Evolutionary conservation across 2,329 filamentous ascomycete genomes (phyloP).

Genomic region (Sclerotinia nivalis): DNA sequence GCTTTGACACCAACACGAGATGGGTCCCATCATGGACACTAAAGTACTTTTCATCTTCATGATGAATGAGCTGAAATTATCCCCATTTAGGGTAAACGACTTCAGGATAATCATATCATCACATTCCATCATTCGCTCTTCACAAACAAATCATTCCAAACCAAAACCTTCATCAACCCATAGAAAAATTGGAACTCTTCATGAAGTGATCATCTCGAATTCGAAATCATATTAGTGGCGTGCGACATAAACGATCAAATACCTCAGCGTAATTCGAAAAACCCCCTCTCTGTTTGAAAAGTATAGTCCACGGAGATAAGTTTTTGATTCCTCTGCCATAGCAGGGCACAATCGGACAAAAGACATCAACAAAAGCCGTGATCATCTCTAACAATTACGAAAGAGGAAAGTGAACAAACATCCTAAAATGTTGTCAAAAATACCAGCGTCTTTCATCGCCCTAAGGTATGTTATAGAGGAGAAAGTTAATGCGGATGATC

Average conservation of each 20-base stretch:
- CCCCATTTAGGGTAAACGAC: background rate
- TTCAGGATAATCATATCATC: conserved; percentile 30
- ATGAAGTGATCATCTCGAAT: background rate
- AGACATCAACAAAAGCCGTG: conserved; percentile 93
- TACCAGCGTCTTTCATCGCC: conserved; percentile 42
- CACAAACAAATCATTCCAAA: background rate
- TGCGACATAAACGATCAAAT: conserved; percentile 29
- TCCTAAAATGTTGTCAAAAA: conserved; percentile 33
- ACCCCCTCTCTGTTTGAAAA: conserved; percentile 71
- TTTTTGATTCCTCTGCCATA: conserved; percentile 86
- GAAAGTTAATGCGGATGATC: conserved; percentile 69
- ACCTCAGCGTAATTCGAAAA: conserved; percentile 39
- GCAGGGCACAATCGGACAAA: conserved; percentile 86
- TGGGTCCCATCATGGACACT: conserved; percentile 65
- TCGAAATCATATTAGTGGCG: conserved; percentile 9
- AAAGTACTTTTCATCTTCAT: conserved; percentile 28
- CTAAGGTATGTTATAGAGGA: conserved; percentile 45
- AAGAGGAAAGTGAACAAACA: conserved; percentile 33
- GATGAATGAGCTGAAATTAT: conserved; percentile 4
- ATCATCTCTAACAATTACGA: conserved; percentile 54
- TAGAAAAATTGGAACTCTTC: conserved; percentile 3
- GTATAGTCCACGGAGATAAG: conserved; percentile 86
- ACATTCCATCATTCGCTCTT: conserved; percentile 34
- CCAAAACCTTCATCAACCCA: conserved; percentile 26
- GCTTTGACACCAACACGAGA: conserved; percentile 92